phyloP scores from a whole-genome alignment of 2,329 filamentous ascomycete species.

The Colletotrichum chrysophilum region DNA sequence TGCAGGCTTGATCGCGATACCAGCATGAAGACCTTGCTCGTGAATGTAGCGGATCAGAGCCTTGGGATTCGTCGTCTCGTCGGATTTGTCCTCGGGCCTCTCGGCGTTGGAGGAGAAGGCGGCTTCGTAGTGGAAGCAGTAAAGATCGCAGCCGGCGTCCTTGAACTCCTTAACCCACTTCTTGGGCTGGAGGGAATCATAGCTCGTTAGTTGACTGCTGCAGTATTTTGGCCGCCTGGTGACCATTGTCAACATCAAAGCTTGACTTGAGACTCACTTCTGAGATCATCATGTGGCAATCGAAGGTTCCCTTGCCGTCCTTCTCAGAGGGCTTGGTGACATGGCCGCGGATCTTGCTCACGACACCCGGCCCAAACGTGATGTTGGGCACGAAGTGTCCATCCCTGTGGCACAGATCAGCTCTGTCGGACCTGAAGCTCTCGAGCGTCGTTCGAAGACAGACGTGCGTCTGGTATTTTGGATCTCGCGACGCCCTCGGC shows the following conservation, averaged over 20 bases:
- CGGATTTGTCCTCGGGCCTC: conserved; percentile 71
- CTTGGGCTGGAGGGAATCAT: conserved; percentile 71
- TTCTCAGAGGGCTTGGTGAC: conserved; percentile 75
- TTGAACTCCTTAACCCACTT: conserved; percentile 98
- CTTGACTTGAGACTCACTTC: conserved; percentile 67
- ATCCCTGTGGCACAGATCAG: conserved; percentile 65
- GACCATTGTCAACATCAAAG: neutral
- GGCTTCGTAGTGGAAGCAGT: conserved; percentile 99
- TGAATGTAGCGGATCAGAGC: conserved; percentile 93
- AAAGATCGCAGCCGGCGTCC: conserved; percentile 93
- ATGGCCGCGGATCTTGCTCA: conserved; percentile 89
- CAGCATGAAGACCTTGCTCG: conserved; percentile 83
- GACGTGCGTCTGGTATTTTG: neutral
- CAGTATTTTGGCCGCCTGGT: neutral
- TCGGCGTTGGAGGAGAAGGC: conserved; percentile 88
- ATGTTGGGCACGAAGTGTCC: conserved; percentile 99
- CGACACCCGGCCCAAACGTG: conserved; percentile 93
- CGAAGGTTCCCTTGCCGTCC: conserved; percentile 88
- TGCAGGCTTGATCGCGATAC: conserved; percentile 93
- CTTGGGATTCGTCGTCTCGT: conserved; percentile 78
- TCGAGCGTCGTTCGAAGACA: neutral
- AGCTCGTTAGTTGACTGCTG: neutral
- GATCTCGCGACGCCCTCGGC: conserved; percentile 4
- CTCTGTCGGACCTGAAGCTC: neutral
- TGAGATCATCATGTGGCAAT: conserved; percentile 99